Conservation (phyloP, 345 rosid species). For the Iberis pinnata region DNA sequence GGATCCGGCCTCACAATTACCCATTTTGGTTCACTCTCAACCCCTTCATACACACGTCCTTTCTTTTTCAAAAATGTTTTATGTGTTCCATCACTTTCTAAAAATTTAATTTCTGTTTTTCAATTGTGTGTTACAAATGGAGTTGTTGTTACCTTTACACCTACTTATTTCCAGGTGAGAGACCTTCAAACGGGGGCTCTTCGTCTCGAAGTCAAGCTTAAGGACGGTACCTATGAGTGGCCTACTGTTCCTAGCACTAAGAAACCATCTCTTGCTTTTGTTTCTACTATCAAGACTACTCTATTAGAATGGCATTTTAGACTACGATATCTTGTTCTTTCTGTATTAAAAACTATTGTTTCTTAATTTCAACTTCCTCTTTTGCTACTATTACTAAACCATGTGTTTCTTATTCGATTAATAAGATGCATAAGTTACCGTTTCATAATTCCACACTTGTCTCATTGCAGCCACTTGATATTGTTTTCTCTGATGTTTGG, state of each 20-base stretch:
- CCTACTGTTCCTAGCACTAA: not conserved
- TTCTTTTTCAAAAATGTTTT: not conserved
- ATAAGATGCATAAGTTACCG: no score
- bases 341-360: not conserved
- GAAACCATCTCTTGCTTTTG: not conserved
- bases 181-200: no score
- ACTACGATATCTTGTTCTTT: not conserved
- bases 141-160: not conserved
- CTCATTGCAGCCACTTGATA: no score
- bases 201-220: no score
- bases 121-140: not conserved
- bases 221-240: not conserved
- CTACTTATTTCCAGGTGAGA: not conserved
- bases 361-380: not conserved
- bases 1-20: not conserved
- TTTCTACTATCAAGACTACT: not conserved
- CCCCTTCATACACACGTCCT: not conserved
- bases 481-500: not conserved
- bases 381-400: not conserved
- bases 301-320: not conserved
- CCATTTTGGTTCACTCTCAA: not conserved
- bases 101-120: not conserved
- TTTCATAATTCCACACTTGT: no score
- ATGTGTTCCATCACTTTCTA: not conserved
- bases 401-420: no score